Evolutionary conservation across 108 stramenopile species (phyloP).

Genomic region (Halocafeteria seosinensis): DNA sequence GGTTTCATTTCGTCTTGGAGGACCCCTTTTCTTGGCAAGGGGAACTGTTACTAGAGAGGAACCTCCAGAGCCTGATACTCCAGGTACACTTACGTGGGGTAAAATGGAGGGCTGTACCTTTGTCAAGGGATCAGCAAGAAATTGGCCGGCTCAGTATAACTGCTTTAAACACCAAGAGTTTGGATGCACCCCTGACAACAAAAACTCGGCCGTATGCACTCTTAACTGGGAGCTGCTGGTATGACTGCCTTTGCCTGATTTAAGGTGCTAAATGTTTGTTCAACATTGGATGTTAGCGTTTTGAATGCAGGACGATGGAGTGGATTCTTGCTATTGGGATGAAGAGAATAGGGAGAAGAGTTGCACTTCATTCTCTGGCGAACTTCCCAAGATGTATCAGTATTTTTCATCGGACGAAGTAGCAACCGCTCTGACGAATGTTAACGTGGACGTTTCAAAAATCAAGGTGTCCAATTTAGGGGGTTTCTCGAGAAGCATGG

Average conservation of each 20-base stretch:
- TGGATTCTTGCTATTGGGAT: too few species aligned
- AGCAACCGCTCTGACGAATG: neutral
- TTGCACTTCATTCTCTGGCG: too few species aligned
- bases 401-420: neutral
- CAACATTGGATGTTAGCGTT: too few species aligned
- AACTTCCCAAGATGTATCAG: neutral
- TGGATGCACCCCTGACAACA: neutral
- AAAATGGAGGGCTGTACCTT: neutral
- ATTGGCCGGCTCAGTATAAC: neutral
- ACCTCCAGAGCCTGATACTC: neutral
- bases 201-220: neutral
- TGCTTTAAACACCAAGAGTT: neutral
- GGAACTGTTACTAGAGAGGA: neutral
- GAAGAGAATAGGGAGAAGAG: too few species aligned
- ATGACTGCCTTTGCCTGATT: too few species aligned
- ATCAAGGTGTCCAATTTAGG: neutral
- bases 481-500: neutral
- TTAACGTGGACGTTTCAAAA: too few species aligned
- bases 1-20: neutral
- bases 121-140: neutral
- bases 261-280: too few species aligned
- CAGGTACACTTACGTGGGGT: neutral
- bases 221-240: neutral
- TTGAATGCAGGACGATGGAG: too few species aligned
- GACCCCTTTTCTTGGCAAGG: neutral